A percentile compares a stretch with the other conserved stretches of the same genome.
phyloP scores from a whole-genome alignment of 805 yeast genomes.

The Barnettozyma pratensis region DNA sequence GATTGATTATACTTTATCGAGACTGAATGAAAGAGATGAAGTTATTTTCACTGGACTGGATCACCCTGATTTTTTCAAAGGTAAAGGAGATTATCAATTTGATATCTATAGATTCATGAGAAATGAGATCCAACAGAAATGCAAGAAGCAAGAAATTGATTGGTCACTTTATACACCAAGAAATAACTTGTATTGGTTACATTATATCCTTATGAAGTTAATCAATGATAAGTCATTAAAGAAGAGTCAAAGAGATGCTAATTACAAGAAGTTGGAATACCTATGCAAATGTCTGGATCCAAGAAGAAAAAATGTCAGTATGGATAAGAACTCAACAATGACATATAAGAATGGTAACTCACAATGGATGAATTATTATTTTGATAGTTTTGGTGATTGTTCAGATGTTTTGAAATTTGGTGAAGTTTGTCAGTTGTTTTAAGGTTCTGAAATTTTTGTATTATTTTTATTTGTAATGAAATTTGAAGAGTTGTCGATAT shows the following conservation, averaged over 20 bases:
- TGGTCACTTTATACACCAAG: conserved; percentile 43
- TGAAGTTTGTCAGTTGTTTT: conserved; percentile 4
- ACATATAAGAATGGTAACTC: conserved; percentile 13
- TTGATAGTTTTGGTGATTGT: conserved; percentile 23
- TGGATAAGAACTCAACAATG: conserved; percentile 9
- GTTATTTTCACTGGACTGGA: conserved; percentile 52
- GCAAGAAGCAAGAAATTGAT: conserved; percentile 30
- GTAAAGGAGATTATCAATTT: conserved; percentile 56
- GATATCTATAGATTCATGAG: conserved; percentile 59
- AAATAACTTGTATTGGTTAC: conserved; percentile 62
- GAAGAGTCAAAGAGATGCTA: conserved; percentile 17
- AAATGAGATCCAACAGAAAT: conserved; percentile 16
- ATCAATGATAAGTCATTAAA: conserved; percentile 35
- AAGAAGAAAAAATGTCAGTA: conserved; percentile 20
- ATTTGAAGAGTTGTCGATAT: too few relatives aligned
- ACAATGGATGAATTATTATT: conserved; percentile 18
- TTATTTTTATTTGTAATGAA: neutral
- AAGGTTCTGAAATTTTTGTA: neutral
- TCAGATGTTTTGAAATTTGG: conserved; percentile 21
- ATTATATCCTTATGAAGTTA: conserved; percentile 50
- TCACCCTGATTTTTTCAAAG: conserved; percentile 56
- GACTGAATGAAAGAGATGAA: conserved; percentile 34
- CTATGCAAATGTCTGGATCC: conserved; percentile 33
- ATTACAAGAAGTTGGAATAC: conserved; percentile 25
- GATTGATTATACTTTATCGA: conserved; percentile 53